These are phyloP conservation scores for Fusarium nurragi DNA, from an alignment of 2,329 filamentous ascomycete genomes.

Conservation along the genomic window DNA sequence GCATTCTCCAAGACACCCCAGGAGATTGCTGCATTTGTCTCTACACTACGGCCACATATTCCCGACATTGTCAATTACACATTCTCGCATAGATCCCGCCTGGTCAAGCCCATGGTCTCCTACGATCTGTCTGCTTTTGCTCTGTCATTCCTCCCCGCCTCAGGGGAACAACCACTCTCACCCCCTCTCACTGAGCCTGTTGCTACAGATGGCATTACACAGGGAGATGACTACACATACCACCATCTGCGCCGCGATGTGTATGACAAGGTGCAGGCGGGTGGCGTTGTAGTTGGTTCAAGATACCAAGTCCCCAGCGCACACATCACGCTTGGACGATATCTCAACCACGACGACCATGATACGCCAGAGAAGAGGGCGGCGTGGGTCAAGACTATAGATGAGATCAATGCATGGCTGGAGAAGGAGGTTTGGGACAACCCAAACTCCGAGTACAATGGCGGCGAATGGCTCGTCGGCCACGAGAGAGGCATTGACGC, in stretches of 20 bases:
- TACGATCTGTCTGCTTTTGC: slow-evolving; percentile 89
- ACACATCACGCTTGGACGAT: slow-evolving; percentile 87
- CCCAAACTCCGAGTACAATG: slow-evolving; percentile 55
- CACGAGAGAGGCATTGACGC: slow-evolving; percentile 83
- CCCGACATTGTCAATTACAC: slow-evolving; percentile 72
- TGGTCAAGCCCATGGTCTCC: slow-evolving; percentile 84
- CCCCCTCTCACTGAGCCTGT: slow-evolving; percentile 54
- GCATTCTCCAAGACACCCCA: slow-evolving; percentile 78
- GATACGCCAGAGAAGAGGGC: slow-evolving; percentile 66
- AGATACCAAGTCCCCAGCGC: slow-evolving; percentile 90
- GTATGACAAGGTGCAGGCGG: slow-evolving; percentile 67
- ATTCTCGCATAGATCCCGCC: slow-evolving; percentile 71
- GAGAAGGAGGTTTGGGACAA: slow-evolving; percentile 74
- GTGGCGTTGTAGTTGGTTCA: slow-evolving; percentile 76
- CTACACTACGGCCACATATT: slow-evolving; percentile 64
- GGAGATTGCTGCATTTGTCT: slow-evolving; percentile 73
- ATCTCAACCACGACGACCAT: slow-evolving; percentile 74
- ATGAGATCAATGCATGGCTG: slow-evolving; percentile 81
- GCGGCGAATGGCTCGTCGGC: slow-evolving; percentile 86
- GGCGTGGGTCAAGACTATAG: slow-evolving; percentile 74
- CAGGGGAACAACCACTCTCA: slow-evolving; percentile 62
- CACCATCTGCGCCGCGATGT: slow-evolving; percentile 88
- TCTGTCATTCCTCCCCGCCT: slow-evolving; percentile 84
- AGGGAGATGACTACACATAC: slow-evolving; percentile 79
- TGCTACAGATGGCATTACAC: slow-evolving; percentile 48